phyloP scores from a whole-genome alignment of 1,284 basidiomycete genomes.

The Waitea zeae region DNA sequence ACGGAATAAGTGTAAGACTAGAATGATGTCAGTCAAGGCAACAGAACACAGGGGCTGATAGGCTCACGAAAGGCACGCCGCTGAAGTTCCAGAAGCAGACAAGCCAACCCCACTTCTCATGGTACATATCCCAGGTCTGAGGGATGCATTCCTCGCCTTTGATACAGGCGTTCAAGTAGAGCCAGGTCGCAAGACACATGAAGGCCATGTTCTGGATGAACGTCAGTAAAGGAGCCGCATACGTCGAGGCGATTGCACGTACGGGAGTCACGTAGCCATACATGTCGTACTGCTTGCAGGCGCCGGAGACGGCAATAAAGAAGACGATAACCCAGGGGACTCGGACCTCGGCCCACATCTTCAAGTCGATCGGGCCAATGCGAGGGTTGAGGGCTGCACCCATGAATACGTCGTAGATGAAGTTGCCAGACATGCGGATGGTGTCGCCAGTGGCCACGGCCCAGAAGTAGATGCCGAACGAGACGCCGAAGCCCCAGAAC shows the following conservation, averaged over 20 bases:
- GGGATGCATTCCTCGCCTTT: conserved; percentile 97
- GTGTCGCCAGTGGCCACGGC: conserved; percentile 65
- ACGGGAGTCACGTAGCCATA: conserved; percentile 88
- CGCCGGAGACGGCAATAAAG: conserved; percentile 83
- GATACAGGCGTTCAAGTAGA: conserved; percentile 93
- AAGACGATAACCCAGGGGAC: conserved; percentile 97
- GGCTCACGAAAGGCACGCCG: conserved; percentile 68
- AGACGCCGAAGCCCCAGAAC: conserved; percentile 77
- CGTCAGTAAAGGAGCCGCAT: conserved; percentile 1
- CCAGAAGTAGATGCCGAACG: conserved; percentile 66
- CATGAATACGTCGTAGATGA: conserved; percentile 95
- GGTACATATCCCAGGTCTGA: conserved; percentile 98
- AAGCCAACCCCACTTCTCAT: conserved; percentile 94
- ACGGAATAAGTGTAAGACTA: conserved; percentile 94
- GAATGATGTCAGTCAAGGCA: conserved; percentile 12
- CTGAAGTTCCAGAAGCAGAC: conserved; percentile 98
- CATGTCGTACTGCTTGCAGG: conserved; percentile 89
- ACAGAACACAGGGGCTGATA: neutral
- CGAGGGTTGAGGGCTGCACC: conserved; percentile 91
- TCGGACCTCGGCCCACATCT: conserved; percentile 99
- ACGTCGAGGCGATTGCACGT: conserved; percentile 12
- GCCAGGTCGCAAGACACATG: conserved; percentile 89
- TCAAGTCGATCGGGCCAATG: conserved; percentile 85
- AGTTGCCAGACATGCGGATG: conserved; percentile 86
- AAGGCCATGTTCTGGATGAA: conserved; percentile 80